Percentiles rank a stretch among this genome's conserved stretches.
These are phyloP conservation scores for Chiua virens DNA, from an alignment of 768 basidiomycete species.

Conservation along the genomic window DNA sequence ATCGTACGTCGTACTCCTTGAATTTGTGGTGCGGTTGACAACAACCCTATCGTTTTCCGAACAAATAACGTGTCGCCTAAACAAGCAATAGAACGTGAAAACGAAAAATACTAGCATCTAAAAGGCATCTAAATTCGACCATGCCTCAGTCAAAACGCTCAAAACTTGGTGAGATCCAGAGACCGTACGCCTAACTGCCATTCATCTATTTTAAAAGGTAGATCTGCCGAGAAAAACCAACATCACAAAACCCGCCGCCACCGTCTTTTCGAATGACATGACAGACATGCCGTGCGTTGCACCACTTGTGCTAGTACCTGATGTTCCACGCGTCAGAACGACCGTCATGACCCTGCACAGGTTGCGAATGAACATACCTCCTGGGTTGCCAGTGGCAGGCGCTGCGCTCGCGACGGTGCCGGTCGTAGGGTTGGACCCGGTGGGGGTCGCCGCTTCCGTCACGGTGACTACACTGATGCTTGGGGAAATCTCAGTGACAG, in stretches of 20 bases:
- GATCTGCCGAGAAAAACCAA: neutral
- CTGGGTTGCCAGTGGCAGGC: neutral
- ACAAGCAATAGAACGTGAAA: too few relatives aligned
- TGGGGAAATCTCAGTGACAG: neutral
- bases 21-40: too few relatives aligned
- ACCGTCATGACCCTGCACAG: neutral
- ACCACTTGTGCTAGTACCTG: neutral
- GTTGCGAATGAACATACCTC: conserved; percentile 3
- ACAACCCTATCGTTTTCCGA: too few relatives aligned
- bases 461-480: neutral
- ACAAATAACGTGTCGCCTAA: too few relatives aligned
- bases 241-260: conserved; percentile 5
- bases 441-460: neutral
- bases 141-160: too few relatives aligned
- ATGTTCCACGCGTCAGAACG: neutral
- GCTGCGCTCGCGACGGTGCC: neutral
- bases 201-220: neutral
- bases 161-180: too few relatives aligned
- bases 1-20: neutral
- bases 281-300: conserved; percentile 9
- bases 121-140: too few relatives aligned
- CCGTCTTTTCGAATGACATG: neutral
- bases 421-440: neutral
- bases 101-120: too few relatives aligned
- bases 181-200: too few relatives aligned